Base-by-base conservation (phyloP, 148 eudicot species). In the Silene conica region DNA sequence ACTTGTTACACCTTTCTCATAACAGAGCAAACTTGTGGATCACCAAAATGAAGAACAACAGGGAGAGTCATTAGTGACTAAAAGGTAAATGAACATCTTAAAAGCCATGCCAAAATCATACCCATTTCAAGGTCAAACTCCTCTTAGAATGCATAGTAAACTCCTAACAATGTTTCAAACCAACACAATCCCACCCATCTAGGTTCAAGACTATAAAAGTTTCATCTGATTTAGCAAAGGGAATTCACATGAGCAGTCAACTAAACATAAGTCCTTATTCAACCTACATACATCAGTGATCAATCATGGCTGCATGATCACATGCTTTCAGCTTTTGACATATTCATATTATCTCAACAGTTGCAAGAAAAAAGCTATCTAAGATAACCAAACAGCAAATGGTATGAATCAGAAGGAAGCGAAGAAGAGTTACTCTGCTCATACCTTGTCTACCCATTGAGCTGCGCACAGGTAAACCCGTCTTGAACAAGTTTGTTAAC, bases 401-500 rank as follows among this genome's bases (percentile, higher is more conserved):
- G 8, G 0, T 5, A 63, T 22, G 21, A 50, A 69, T 69, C 59
- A 69, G 25, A 67, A 56, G 26, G n/a, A 67, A 56, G 45, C 21
- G 14, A 56, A 28, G 10, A 4, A 41, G 38, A 54, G 57, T 11
- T 15, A 38, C 3, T 38, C 34, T 67, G 23, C 20, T 4, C 79
- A 31, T 85, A 89, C 90, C 95, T 81, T 72, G 15, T 85, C 86
- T 83, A 66, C 73, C 80, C 57, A 43, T 71, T 13, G 76, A 91
- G 88, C 63, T 21, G 41, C 0, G 81, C 75, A 65, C 98, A 94
- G 41, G 89, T 85, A 78, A 94, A 81, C 25, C 89, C 87, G 46
- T 87, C 84, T 7, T 69, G 63, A 68, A 94, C 92, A 26, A 94
- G 86, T 71, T 86, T 80, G 75, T 83, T 85, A 76, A 94, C 83